Evolutionary conservation across 495 filamentous ascomycete genomes (phyloP).

Genomic region (Neurospora hispaniola): DNA sequence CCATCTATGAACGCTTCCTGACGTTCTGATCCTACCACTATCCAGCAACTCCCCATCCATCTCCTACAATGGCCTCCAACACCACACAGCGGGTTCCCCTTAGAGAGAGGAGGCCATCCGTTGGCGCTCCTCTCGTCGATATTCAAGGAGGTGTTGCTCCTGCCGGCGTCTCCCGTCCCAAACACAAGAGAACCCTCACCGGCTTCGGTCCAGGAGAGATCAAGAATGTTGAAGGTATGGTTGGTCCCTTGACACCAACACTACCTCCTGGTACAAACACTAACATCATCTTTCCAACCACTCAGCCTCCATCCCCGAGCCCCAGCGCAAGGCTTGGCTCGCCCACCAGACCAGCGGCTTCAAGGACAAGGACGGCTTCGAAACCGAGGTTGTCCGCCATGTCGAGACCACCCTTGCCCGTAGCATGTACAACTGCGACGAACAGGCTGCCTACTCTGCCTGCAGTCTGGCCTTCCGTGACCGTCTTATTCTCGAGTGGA

Average conservation of each 20-base stretch:
- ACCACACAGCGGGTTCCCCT: constrained; percentile 23
- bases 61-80: not conserved
- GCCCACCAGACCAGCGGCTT: constrained; percentile 66
- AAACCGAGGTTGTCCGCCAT: constrained; percentile 81
- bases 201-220: constrained; percentile 85
- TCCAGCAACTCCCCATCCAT: not conserved
- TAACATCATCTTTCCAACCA: constrained; percentile 18
- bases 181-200: constrained; percentile 90
- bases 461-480: constrained; percentile 86
- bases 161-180: constrained; percentile 61
- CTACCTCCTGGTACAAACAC: not conserved
- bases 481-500: constrained; percentile 90
- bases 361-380: constrained; percentile 52
- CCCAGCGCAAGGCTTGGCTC: constrained; percentile 78
- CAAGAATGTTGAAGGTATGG: constrained; percentile 73
- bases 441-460: constrained; percentile 83
- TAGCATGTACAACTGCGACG: constrained; percentile 97
- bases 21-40: not conserved
- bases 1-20: not conserved
- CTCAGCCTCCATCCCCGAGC: constrained; percentile 64
- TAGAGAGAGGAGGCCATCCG: constrained; percentile 57
- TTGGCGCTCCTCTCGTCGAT: constrained; percentile 69
- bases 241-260: not conserved
- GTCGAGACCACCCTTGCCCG: constrained; percentile 94
- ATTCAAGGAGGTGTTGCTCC: constrained; percentile 73